These are phyloP conservation scores for Agrocybe praecox DNA, from an alignment of 768 basidiomycete genomes.

Conservation along the genomic window DNA sequence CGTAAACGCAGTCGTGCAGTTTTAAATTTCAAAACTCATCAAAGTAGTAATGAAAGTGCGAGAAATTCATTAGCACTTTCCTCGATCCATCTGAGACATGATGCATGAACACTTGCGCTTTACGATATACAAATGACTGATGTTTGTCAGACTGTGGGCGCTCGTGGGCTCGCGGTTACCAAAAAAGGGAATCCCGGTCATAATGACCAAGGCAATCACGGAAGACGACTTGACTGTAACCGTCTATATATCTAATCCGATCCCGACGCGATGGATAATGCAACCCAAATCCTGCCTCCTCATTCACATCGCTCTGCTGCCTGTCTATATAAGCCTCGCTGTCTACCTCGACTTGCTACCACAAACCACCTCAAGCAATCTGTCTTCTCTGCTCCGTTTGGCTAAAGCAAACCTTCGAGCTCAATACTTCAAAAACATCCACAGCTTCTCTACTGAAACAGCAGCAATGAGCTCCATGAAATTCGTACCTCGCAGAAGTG, in stretches of 20 bases:
- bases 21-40: too few relatives aligned
- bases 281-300: constrained; percentile 30
- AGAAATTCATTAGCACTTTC: too few relatives aligned
- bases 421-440: constrained; percentile 20
- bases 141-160: constrained; percentile 2
- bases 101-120: too few relatives aligned
- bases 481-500: constrained; percentile 55
- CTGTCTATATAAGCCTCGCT: constrained; percentile 43
- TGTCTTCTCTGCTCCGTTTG: constrained; percentile 41
- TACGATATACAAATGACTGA: neutral
- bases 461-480: constrained; percentile 31
- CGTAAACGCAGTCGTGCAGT: too few relatives aligned
- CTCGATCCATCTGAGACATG: too few relatives aligned
- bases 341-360: constrained; percentile 35
- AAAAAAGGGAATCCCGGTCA: constrained; percentile 13
- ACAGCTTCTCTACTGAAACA: constrained; percentile 7
- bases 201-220: constrained; percentile 10
- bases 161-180: constrained; percentile 13
- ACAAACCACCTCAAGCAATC: constrained; percentile 27
- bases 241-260: constrained; percentile 7
- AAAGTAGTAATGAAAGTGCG: too few relatives aligned
- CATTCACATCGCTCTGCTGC: constrained; percentile 40
- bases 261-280: constrained; percentile 27
- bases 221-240: constrained; percentile 8
- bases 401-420: constrained; percentile 34